These are phyloP conservation scores for Geoglossum cookeanum DNA, from an alignment of 2,329 filamentous ascomycete genomes.

Conservation along the genomic window DNA sequence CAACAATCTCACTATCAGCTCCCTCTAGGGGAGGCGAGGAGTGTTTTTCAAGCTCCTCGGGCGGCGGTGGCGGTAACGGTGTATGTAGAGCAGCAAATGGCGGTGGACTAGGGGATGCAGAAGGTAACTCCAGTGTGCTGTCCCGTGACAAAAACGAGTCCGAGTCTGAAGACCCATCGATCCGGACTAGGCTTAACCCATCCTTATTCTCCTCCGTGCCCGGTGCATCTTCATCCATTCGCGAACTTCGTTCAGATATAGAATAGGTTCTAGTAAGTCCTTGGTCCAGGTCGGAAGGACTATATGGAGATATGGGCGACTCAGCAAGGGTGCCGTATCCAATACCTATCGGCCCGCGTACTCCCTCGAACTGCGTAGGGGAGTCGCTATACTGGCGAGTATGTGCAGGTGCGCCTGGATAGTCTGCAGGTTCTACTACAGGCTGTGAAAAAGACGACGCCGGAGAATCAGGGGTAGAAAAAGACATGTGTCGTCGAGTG, in stretches of 20 bases:
- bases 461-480: neutral
- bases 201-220: neutral
- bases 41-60: neutral
- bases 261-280: neutral
- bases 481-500: neutral
- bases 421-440: neutral
- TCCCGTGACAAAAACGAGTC: conserved; percentile 10
- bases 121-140: conserved; percentile 13
- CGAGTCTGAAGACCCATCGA: conserved; percentile 21
- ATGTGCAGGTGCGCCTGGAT: neutral
- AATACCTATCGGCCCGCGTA: neutral
- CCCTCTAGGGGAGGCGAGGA: neutral
- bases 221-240: neutral
- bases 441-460: neutral
- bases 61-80: conserved; percentile 1
- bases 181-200: neutral
- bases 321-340: neutral
- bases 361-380: neutral
- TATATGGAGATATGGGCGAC: neutral
- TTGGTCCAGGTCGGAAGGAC: neutral
- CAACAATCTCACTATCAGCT: neutral
- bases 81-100: conserved; percentile 3
- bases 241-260: neutral
- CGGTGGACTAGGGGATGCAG: conserved; percentile 12
- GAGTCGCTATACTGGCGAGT: neutral